These are phyloP conservation scores for Arxiozyma bovina DNA, from an alignment of 1,139 yeast genomes.

Conservation along the genomic window DNA sequence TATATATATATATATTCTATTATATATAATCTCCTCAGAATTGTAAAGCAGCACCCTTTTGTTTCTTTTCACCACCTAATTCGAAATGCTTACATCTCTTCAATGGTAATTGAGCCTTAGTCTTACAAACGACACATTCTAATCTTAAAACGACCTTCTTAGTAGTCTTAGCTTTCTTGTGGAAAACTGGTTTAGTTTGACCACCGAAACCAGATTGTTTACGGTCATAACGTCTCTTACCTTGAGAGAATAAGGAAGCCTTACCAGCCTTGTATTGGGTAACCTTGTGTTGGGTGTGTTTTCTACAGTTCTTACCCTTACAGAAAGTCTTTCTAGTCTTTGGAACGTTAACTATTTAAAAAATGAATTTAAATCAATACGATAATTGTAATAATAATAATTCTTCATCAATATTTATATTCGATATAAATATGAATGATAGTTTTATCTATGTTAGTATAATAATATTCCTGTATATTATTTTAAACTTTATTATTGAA, in stretches of 20 bases:
- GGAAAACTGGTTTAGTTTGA: conserved; percentile 99
- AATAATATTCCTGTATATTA: neutral
- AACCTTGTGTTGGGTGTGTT: conserved; percentile 99
- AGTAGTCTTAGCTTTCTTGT: conserved; percentile 99
- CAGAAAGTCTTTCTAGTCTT: conserved; percentile 99
- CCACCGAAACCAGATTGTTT: conserved; percentile 99
- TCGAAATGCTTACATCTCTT: conserved; percentile 99
- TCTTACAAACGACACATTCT: conserved; percentile 98
- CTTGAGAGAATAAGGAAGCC: conserved; percentile 98
- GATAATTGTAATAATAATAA: neutral
- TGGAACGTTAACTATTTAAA: conserved; percentile 87
- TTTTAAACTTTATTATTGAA: too few relatives aligned
- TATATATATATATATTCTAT: neutral
- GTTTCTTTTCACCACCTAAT: conserved; percentile 99
- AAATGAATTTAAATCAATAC: neutral
- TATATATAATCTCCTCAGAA: conserved; percentile 41
- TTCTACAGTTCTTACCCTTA: conserved; percentile 98
- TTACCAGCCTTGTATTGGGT: conserved; percentile 99
- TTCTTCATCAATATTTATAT: conserved; percentile 1
- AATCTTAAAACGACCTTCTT: conserved; percentile 99
- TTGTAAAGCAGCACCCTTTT: conserved; percentile 98
- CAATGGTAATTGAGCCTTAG: conserved; percentile 95
- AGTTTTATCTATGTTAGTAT: neutral
- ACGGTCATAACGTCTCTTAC: conserved; percentile 99
- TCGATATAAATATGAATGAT: too few relatives aligned